These are phyloP conservation scores for Penicillium malachiteum DNA, from an alignment of 495 filamentous ascomycete genomes.

Conservation along the genomic window DNA sequence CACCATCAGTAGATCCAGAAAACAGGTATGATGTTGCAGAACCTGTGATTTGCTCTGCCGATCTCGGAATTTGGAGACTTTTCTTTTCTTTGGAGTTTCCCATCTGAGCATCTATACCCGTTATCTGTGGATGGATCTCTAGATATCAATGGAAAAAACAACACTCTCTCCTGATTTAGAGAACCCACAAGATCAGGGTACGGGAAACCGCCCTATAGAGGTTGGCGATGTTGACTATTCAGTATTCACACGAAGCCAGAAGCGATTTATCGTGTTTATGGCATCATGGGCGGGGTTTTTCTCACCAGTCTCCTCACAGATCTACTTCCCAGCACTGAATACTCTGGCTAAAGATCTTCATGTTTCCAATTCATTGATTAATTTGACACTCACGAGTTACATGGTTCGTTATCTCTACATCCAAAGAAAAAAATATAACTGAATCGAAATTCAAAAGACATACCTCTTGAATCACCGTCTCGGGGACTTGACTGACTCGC, in stretches of 20 bases:
- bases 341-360: slow-evolving; percentile 56
- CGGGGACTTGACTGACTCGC: slow-evolving; percentile 9
- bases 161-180: slow-evolving; percentile 4
- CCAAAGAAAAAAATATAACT: not conserved
- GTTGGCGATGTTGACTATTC: slow-evolving; percentile 26
- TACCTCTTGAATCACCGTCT: not conserved
- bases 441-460: not conserved
- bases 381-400: slow-evolving; percentile 67
- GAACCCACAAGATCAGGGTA: not conserved
- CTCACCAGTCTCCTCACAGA: slow-evolving; percentile 69
- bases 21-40: too few relatives aligned
- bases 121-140: not conserved
- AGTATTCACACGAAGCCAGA: slow-evolving; percentile 24
- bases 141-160: not conserved
- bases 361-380: slow-evolving; percentile 62
- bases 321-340: slow-evolving; percentile 73
- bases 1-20: too few relatives aligned
- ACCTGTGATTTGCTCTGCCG: too few relatives aligned
- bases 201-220: slow-evolving; percentile 7
- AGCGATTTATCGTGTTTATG: slow-evolving; percentile 54
- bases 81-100: too few relatives aligned
- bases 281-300: slow-evolving; percentile 63
- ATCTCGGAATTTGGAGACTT: too few relatives aligned
- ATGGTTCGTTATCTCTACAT: slow-evolving; percentile 40
- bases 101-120: not conserved